Evolutionary conservation across 1,139 yeast species (phyloP).

Genomic region (Groenewaldozyma sp.): DNA sequence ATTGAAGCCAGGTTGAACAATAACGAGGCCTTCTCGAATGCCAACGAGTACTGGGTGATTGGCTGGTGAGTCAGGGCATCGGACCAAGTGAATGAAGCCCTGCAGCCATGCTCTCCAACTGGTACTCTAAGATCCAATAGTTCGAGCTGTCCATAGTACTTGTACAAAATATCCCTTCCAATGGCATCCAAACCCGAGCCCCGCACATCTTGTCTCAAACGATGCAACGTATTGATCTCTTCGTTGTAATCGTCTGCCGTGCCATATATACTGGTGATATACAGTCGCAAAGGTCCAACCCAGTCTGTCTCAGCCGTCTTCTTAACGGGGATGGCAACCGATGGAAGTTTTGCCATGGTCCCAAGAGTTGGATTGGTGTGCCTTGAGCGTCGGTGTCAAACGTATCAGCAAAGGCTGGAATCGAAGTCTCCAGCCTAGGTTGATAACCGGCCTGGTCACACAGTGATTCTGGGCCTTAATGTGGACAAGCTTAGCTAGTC

Average conservation of each 20-base stretch:
- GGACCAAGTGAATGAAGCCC: slow-evolving; percentile 65
- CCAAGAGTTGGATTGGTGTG: too few species aligned
- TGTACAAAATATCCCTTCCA: slow-evolving; percentile 46
- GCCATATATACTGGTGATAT: slow-evolving; percentile 58
- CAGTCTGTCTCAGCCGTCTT: slow-evolving; percentile 56
- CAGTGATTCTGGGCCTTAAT: too few species aligned
- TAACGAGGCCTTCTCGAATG: slow-evolving; percentile 84
- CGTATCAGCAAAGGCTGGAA: too few species aligned
- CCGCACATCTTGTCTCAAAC: slow-evolving; percentile 52
- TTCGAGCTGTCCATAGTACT: slow-evolving; percentile 77
- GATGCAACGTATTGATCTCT: slow-evolving; percentile 48
- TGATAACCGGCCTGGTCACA: too few species aligned
- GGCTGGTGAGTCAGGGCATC: slow-evolving; percentile 56
- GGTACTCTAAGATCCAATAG: slow-evolving; percentile 71
- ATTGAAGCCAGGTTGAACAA: slow-evolving; percentile 65
- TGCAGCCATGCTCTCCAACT: slow-evolving; percentile 45
- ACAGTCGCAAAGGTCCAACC: slow-evolving; percentile 51
- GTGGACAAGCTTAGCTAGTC: too few species aligned
- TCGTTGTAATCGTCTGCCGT: slow-evolving; percentile 45
- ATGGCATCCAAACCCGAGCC: slow-evolving; percentile 36
- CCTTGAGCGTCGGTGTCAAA: too few species aligned
- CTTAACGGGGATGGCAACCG: slow-evolving; percentile 40
- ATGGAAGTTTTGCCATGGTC: slow-evolving; percentile 28
- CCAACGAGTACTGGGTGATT: slow-evolving; percentile 56
- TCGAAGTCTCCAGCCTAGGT: too few species aligned